Evolutionary conservation across 2,329 filamentous ascomycete genomes (phyloP), one percentile per base, ranked within the genome.

Genomic region (Pochonia chlamydosporia): DNA sequence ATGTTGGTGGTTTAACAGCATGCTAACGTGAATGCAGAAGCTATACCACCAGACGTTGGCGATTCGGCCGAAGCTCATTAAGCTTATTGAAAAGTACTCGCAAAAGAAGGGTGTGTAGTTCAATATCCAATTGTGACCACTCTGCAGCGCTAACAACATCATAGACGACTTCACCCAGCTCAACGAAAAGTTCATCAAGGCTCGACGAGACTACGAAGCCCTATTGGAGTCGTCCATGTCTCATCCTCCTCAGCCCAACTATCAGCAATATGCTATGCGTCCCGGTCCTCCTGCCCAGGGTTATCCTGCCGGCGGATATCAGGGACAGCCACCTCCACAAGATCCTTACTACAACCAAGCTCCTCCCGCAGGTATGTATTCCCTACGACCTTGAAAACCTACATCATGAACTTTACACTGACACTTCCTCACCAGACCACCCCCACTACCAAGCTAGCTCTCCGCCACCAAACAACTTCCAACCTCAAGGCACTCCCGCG

Each of bases 171-270:
- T 99, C 62, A 96, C 93, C 2, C 92, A 97, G 64, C 74, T 99
- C 52, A 99, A 99, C 61, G 93, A 99, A 67, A 97, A 97, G 71
- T 99, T 99, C 67, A 97, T 99, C 75, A 99, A 99, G 69, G 93
- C 93, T 40, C 85, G 93, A 54, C 82, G 92, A 59, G 93, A 99
- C 68, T 99, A 99, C 64, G 93, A 99, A 69, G 84, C 88, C 25
- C 77, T 99, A n/a, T 75, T 99, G 18, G 93, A 99, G 67, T 87
- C 89, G 16, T 97, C 92, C 47, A 97, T 99, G 92, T 84, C 91
- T 1, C 92, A 96, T 56, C 87, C 91, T n/a, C 82, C 87, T 44
- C 86, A 88, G 60, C 81, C 85, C 40, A 81, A 77, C 55, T 93
- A 92, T 63, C 84, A 87, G 57, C 82, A 88, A 55, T 82, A 82